Evolutionary conservation across 2,329 filamentous ascomycete species (phyloP).

Genomic region (Fusarium tjaetaba): DNA sequence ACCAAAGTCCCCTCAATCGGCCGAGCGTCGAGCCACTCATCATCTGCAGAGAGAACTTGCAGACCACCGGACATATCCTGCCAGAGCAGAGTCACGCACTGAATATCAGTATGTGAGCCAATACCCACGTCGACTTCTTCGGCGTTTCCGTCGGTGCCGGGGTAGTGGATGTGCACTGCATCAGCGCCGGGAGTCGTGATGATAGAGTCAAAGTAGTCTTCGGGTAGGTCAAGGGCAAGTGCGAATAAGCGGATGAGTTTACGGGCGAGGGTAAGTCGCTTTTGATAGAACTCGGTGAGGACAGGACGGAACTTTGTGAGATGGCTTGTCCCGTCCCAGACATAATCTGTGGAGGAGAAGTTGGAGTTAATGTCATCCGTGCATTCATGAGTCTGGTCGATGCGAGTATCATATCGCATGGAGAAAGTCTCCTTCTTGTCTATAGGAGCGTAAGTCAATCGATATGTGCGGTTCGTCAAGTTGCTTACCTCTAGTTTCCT

Average conservation of each 20-base stretch:
- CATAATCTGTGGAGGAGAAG: slow-evolving; percentile 2
- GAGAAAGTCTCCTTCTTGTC: slow-evolving; percentile 15
- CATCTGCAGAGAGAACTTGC: slow-evolving; percentile 6
- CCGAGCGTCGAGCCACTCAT: slow-evolving; percentile 11
- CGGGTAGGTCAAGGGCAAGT: background rate
- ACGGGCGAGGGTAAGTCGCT: background rate
- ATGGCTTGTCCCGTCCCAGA: slow-evolving; percentile 1
- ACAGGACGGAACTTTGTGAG: background rate
- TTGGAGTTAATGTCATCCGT: slow-evolving; percentile 3
- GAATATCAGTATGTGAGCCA: slow-evolving; percentile 6
- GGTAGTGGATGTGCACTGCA: slow-evolving; percentile 15
- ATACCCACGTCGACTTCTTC: slow-evolving; percentile 2
- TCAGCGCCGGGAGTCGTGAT: slow-evolving; percentile 5
- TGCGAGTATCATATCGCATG: slow-evolving; percentile 11
- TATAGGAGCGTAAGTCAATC: background rate
- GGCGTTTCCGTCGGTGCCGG: background rate
- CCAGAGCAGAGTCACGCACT: slow-evolving; percentile 16
- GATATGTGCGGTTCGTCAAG: fast-evolving
- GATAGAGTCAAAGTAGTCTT: slow-evolving; percentile 6
- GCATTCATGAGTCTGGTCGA: background rate
- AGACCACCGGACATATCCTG: slow-evolving; percentile 11
- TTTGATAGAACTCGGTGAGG: slow-evolving; percentile 3
- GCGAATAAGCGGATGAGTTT: slow-evolving; percentile 7
- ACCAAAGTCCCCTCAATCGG: background rate
- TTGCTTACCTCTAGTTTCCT: background rate